phyloP scores from a whole-genome alignment of 129 eudicot genomes.

The Heracleum sosnowskyi region DNA sequence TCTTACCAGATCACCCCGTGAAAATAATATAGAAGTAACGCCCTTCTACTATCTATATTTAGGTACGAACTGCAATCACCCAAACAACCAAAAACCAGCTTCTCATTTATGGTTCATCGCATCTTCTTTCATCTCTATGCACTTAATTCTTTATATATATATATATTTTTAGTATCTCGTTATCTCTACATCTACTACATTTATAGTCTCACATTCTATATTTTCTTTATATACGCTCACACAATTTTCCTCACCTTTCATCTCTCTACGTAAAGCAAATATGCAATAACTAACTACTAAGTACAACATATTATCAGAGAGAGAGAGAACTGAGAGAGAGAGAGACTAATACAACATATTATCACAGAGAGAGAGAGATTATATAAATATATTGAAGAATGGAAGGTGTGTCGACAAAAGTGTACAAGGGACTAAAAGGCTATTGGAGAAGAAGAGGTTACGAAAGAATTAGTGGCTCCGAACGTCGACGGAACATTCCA shows the following conservation, averaged over 20 bases:
- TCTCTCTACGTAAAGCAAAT: neutral
- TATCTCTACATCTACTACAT: neutral
- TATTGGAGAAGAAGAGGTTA: conserved; percentile 59
- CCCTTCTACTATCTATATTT: neutral
- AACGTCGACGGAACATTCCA: conserved; percentile 12
- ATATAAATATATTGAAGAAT: conserved; percentile 4
- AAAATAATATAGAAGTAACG: neutral
- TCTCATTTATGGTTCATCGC: conserved; percentile 8
- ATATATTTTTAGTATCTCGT: neutral
- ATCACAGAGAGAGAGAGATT: neutral
- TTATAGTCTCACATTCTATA: neutral
- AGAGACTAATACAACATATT: too few species aligned
- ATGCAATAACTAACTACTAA: neutral
- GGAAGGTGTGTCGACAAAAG: conserved; percentile 50
- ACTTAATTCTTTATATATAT: neutral
- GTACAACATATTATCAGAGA: too few species aligned
- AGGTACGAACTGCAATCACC: conserved; percentile 8
- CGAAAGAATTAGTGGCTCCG: conserved; percentile 30
- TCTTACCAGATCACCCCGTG: neutral
- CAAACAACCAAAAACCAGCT: conserved; percentile 8
- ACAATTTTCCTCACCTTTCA: neutral
- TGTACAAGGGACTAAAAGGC: conserved; percentile 45
- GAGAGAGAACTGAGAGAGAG: too few species aligned
- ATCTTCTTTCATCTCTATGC: neutral
- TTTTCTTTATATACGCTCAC: neutral